These are phyloP conservation scores for Monosporascus sp. DNA, from an alignment of 2,329 filamentous ascomycete genomes.

Conservation along the genomic window DNA sequence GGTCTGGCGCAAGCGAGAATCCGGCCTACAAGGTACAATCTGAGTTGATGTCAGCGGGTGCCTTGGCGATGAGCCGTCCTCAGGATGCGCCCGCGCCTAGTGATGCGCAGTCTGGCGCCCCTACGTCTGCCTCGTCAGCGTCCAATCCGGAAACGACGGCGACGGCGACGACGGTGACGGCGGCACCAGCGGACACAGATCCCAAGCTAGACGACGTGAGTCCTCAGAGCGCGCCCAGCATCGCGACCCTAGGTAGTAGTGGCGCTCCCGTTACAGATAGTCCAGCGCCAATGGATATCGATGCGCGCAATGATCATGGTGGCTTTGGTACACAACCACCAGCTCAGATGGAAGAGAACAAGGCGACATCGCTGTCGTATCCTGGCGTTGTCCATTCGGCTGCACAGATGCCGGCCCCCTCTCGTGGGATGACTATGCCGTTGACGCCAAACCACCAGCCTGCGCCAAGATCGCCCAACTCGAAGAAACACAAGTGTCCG, in stretches of 20 bases:
- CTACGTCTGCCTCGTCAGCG: constrained; percentile 9
- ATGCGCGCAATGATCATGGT: constrained; percentile 33
- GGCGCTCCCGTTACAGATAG: constrained; percentile 40
- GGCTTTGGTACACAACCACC: constrained; percentile 35
- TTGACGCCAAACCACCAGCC: constrained; percentile 42
- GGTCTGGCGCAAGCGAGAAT: constrained; percentile 45
- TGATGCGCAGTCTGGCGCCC: constrained; percentile 12
- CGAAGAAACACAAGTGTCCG: constrained; percentile 91
- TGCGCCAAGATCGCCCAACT: constrained; percentile 61
- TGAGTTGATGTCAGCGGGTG: constrained; percentile 48
- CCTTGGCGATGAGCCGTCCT: constrained; percentile 50
- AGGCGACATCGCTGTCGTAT: constrained; percentile 48
- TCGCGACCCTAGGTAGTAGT: constrained; percentile 35
- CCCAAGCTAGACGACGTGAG: constrained; percentile 37
- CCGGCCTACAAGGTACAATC: constrained; percentile 47
- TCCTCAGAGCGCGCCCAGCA: constrained; percentile 35
- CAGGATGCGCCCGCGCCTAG: constrained; percentile 38
- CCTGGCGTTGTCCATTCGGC: constrained; percentile 44
- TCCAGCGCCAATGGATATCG: constrained; percentile 50
- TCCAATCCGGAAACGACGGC: background rate
- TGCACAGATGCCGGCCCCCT: constrained; percentile 36
- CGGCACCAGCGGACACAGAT: constrained; percentile 22
- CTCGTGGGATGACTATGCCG: constrained; percentile 53
- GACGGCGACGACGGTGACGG: constrained; percentile 24
- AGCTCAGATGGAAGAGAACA: constrained; percentile 45